Evolutionary conservation across 2,329 filamentous ascomycete species (phyloP), one percentile per base, ranked within the genome.

Genomic region (Xylariaceae sp.): DNA sequence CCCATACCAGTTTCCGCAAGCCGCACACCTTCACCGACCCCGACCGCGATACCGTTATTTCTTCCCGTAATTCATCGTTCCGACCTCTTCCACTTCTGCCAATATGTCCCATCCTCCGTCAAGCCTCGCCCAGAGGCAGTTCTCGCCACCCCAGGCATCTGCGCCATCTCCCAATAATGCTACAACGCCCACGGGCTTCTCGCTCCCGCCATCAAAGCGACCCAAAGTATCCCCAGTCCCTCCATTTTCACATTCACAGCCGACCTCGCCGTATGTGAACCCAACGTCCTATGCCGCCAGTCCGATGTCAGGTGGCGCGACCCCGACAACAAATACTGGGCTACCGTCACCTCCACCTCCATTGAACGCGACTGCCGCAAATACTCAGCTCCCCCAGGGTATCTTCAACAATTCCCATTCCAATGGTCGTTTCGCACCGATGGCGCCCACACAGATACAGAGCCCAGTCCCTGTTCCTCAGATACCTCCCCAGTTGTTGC

Each of bases 171-270:
- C 86, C 44, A 79, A 76, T 48, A 74, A 79, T 27, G 75, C 80
- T 30, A 76, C 80, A 26, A 75, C 78, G 34, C 79, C 80, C 60
- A 73, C 77, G 12, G 73, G 71, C 50, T 86, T 72, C 64, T 67
- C 71, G 56, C 80, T 86, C 47, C 87, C 87, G 47, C 85, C 88
- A 12, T 82, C 80, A 56, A 92, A 94, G 74, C 81, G 88, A 68
- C 85, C 80, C 68, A 86, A 83, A 54, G 74, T 88, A 47, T 89
- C 86, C 30, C 85, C 86, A 50, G 85, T 84, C 54, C 80, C 85
- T 35, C 73, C 87, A 31, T 84, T 86, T 62, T 84, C 86, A 32
- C 84, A 86, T 62, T 85, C 86, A 55, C 77, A 84, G 65, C 74
- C 76, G 60, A 70, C 74, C 62, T 76, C 81, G 59, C 72, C 78